Conservation (phyloP, 2,329 filamentous ascomycete genomes). For the Alternaria postmessia region DNA sequence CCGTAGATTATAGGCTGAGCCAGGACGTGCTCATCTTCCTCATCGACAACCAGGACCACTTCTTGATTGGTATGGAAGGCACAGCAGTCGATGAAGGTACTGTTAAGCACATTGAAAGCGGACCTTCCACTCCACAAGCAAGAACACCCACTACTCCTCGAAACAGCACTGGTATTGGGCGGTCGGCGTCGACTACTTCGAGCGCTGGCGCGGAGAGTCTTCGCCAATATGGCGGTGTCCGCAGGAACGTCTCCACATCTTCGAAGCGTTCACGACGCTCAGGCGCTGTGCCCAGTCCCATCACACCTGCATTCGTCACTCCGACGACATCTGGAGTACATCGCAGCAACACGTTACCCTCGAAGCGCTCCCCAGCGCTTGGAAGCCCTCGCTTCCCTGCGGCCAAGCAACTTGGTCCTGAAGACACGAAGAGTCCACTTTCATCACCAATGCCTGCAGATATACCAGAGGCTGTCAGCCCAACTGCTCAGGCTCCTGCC, state of each 20-base stretch:
- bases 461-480: constrained; percentile 11
- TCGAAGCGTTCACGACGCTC: constrained; percentile 85
- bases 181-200: constrained; percentile 72
- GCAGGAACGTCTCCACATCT: constrained; percentile 90
- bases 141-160: constrained; percentile 59
- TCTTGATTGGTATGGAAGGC: constrained; percentile 97
- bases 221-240: constrained; percentile 78
- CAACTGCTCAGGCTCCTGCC: neutral
- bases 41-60: constrained; percentile 98
- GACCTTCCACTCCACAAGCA: constrained; percentile 63
- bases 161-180: constrained; percentile 67
- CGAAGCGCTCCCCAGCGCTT: constrained; percentile 82
- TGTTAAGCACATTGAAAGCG: constrained; percentile 73
- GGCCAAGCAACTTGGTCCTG: constrained; percentile 59
- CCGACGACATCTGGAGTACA: constrained; percentile 65
- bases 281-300: constrained; percentile 72
- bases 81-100: constrained; percentile 93
- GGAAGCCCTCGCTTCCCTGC: constrained; percentile 43
- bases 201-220: constrained; percentile 90
- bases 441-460: constrained; percentile 26
- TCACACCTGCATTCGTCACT: constrained; percentile 42
- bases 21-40: constrained; percentile 97
- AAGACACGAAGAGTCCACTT: constrained; percentile 36
- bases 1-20: constrained; percentile 90
- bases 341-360: constrained; percentile 90